Evolutionary conservation across 139 green algal species (phyloP), one percentile per base, ranked within the genome.

Genomic region (Micractinium sp.): DNA sequence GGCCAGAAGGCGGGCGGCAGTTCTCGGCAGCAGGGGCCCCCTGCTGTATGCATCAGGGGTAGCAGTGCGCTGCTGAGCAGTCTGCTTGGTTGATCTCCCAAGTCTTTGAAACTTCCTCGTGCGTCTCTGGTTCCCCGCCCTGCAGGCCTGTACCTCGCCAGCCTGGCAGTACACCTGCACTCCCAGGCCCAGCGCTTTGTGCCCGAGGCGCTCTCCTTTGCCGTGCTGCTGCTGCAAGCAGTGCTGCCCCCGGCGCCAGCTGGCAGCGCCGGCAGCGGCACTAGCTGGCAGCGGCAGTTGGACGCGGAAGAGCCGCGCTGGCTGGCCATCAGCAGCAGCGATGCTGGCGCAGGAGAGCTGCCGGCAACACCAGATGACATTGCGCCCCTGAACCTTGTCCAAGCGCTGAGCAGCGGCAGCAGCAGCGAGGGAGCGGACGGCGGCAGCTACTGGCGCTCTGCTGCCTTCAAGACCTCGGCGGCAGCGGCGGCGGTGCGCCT

Each of bases 141-240:
- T 27, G 38, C 83, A 87, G 91, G 89, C 67, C 86, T 95, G 0
- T 92, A 91, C 71, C 86, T 94, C 53, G 78, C 89, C 5, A 61
- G 33, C 31, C 87, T 97, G 81, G 79, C 86, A n/a, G 53, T 93
- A 39, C 85, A 92, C 61, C 90, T 94, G 69, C 82, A 93, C 53
- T 90, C 91, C 16, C 87, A 94, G 13, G 95, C 90, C 0, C 69
- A 88, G 33, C 92, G 95, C 25, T 90, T 91, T n/a, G 82, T 87
- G 0, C 96, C 96, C 0, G 96, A 98, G 92, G 79, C 90, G 2
- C 89, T 97, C 0, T 87, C 76, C 47, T 97, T 96, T 86, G 88
- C 94, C 4, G 84, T 88, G 36, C 88, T 88, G 53, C 47, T 93
- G 75, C 80, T 97, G 38, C 56, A 76, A 2, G 85, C 88, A 18